phyloP scores from a whole-genome alignment of 2,329 filamentous ascomycete genomes.

The Pyricularia grisea region DNA sequence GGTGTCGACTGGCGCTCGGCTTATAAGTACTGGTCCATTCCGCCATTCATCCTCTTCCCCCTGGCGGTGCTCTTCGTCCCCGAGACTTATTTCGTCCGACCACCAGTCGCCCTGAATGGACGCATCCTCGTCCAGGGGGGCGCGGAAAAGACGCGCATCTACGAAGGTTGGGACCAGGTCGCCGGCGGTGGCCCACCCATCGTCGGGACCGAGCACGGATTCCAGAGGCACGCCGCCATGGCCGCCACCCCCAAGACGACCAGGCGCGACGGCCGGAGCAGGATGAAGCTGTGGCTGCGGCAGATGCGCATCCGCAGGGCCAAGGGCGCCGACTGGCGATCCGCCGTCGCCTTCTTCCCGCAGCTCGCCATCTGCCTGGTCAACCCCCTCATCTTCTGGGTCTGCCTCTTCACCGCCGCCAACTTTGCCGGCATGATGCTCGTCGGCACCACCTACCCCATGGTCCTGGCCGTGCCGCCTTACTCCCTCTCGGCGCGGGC shows the following conservation, averaged over 20 bases:
- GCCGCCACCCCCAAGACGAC: background rate
- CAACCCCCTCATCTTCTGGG: slow-evolving; percentile 18
- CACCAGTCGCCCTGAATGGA: slow-evolving; percentile 28
- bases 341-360: slow-evolving; percentile 10
- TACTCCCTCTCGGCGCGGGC: slow-evolving; percentile 8
- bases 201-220: background rate
- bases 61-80: slow-evolving; percentile 21
- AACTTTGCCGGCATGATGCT: slow-evolving; percentile 16
- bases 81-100: slow-evolving; percentile 30
- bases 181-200: slow-evolving; percentile 9
- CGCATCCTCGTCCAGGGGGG: slow-evolving; percentile 26
- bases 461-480: slow-evolving; percentile 10
- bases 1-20: slow-evolving; percentile 21
- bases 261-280: background rate
- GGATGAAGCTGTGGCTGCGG: background rate
- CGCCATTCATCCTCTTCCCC: slow-evolving; percentile 15
- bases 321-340: slow-evolving; percentile 8
- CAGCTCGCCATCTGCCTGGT: slow-evolving; percentile 16
- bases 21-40: slow-evolving; percentile 21
- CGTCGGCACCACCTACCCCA: slow-evolving; percentile 11
- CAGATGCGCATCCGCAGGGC: slow-evolving; percentile 4
- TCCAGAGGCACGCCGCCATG: background rate
- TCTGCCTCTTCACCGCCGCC: slow-evolving; percentile 15
- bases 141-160: slow-evolving; percentile 27
- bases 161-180: slow-evolving; percentile 20